phyloP scores from a whole-genome alignment of 2,329 filamentous ascomycete species.

The Teratosphaeria nubilosa region DNA sequence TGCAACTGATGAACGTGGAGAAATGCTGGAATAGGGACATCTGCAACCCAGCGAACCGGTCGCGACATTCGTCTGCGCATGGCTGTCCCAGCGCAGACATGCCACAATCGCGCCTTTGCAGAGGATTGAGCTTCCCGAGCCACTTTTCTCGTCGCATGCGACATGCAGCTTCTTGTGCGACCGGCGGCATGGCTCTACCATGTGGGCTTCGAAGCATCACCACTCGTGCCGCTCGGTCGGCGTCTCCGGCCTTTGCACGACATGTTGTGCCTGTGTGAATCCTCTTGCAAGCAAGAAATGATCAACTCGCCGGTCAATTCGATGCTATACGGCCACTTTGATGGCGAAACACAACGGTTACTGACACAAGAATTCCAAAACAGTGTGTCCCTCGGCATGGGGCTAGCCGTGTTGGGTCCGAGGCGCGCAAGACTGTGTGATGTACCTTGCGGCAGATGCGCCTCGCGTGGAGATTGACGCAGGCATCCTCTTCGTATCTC shows the following conservation, averaged over 20 bases:
- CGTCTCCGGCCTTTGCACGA: neutral
- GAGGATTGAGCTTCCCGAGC: slow-evolving; percentile 4
- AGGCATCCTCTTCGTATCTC: neutral
- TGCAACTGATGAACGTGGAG: slow-evolving; percentile 3
- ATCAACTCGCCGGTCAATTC: neutral
- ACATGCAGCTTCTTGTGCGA: slow-evolving; percentile 8
- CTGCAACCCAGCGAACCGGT: slow-evolving; percentile 7
- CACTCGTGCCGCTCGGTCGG: neutral
- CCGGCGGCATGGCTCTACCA: slow-evolving; percentile 5
- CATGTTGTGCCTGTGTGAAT: neutral
- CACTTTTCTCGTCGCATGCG: slow-evolving; percentile 12
- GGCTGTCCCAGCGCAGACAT: slow-evolving; percentile 6
- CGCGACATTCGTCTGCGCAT: slow-evolving; percentile 7
- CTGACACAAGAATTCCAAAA: slow-evolving; percentile 3
- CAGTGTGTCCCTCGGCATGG: neutral
- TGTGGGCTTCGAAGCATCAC: neutral
- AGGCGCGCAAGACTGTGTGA: slow-evolving; percentile 1
- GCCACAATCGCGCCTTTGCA: slow-evolving; percentile 8
- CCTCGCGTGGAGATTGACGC: neutral
- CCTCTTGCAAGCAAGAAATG: neutral
- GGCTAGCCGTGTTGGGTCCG: slow-evolving; percentile 1
- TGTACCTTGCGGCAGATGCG: neutral
- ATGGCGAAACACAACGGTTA: slow-evolving; percentile 3
- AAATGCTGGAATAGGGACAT: neutral
- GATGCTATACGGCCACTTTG: no score